Percentiles rank a stretch among this genome's conserved stretches.
phyloP scores from a whole-genome alignment of 768 basidiomycete genomes.

The Fibroporia radiculosa region DNA sequence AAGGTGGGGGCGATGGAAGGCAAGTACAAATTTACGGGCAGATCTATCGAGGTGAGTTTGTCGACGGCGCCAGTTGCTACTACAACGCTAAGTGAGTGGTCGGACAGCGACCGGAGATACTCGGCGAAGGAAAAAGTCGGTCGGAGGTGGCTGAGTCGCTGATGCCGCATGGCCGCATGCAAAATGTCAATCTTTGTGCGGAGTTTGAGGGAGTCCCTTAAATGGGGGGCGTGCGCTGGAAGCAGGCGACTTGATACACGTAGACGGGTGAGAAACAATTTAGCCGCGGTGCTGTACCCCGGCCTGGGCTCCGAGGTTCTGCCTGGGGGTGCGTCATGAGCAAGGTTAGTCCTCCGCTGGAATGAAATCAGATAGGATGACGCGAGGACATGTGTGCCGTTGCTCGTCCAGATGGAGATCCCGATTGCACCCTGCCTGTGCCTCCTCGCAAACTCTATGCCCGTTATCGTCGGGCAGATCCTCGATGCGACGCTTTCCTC shows the following conservation, averaged over 20 bases:
- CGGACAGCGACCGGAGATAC: not conserved
- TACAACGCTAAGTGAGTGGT: not conserved
- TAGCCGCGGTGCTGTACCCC: not conserved
- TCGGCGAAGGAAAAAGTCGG: not conserved
- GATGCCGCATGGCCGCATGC: not conserved
- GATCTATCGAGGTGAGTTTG: not conserved
- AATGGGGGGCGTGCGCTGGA: not conserved
- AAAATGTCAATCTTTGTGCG: constrained; percentile 3
- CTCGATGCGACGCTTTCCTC: not conserved
- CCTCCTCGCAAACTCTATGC: not conserved
- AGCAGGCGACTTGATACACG: not conserved
- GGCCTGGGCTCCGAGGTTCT: not conserved
- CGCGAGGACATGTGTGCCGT: not conserved
- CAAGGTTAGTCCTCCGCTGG: not conserved
- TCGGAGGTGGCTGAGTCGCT: not conserved
- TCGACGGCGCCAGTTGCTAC: not conserved
- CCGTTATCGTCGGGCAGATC: not conserved
- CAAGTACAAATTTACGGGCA: not conserved
- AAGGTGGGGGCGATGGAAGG: not conserved
- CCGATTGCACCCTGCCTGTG: not conserved
- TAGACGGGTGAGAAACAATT: no score
- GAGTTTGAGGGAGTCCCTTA: no score
- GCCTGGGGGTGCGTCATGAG: constrained; percentile 2
- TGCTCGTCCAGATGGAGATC: not conserved
- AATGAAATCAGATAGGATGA: not conserved